Percentiles rank a stretch among this genome's conserved stretches.
These are phyloP conservation scores for Botrytis fragariae DNA, from an alignment of 2,329 filamentous ascomycete species.

Conservation along the genomic window DNA sequence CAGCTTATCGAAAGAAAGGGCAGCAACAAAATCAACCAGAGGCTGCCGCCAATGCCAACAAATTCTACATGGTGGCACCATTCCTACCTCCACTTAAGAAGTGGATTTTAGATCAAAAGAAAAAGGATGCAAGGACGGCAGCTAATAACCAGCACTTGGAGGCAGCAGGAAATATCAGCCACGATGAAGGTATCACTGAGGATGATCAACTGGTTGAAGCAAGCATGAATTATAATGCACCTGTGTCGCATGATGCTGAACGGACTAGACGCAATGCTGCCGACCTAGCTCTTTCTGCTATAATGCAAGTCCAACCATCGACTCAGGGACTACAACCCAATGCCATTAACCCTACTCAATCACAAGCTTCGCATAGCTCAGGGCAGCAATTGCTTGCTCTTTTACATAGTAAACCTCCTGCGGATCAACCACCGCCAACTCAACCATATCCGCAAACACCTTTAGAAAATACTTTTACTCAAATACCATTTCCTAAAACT, in stretches of 20 bases:
- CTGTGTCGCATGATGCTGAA: conserved; percentile 24
- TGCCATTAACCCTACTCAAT: conserved; percentile 18
- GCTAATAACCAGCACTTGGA: conserved; percentile 44
- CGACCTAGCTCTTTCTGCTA: conserved; percentile 48
- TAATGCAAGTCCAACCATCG: conserved; percentile 55
- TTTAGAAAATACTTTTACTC: conserved; percentile 51
- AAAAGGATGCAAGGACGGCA: conserved; percentile 57
- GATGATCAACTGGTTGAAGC: conserved; percentile 49
- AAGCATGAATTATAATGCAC: conserved; percentile 13
- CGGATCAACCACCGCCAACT: conserved; percentile 22
- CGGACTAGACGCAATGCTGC: conserved; percentile 18
- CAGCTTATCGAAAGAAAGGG: conserved; percentile 66
- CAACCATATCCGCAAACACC: conserved; percentile 49
- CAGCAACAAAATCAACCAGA: conserved; percentile 58
- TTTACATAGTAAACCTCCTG: conserved; percentile 41
- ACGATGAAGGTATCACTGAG: conserved; percentile 59
- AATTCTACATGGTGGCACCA: conserved; percentile 97
- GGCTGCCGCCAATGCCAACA: conserved; percentile 63
- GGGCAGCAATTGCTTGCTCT: conserved; percentile 54
- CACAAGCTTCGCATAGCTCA: conserved; percentile 34
- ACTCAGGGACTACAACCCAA: conserved; percentile 48
- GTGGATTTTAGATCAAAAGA: conserved; percentile 85
- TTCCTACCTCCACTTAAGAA: conserved; percentile 83
- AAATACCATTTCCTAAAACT: conserved; percentile 53
- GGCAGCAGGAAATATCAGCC: conserved; percentile 42